Evolutionary conservation across 106 monocot genomes (phyloP), one percentile per base, ranked within the genome.

Genomic region (Triglochin maritima): DNA sequence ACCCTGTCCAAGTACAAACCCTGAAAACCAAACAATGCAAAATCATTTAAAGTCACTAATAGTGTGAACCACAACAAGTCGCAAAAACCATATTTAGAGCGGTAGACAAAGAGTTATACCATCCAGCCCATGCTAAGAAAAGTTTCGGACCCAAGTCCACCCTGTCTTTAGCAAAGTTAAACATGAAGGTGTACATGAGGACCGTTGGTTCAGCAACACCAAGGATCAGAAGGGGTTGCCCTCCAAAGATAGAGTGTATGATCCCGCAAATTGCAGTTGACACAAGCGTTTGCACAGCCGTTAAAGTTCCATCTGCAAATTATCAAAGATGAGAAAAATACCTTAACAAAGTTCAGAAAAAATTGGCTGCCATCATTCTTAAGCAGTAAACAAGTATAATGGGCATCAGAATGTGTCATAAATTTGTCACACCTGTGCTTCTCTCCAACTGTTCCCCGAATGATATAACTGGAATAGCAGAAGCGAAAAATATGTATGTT

Each of bases 1-100:
- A 75, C 9, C 82, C 68, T 61, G 86, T 80, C 86, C 86, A 86
- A 48, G 80, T 77, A 59, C 86, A 86, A 7, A 82, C 82, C 86
- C 86, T 86, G 76, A 5, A 60, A 75, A 56, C 67, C 45, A 57
- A 59, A 16, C 13, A 42, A 62, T 2, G 49, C 57, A 54, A n/a
- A 47, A 71, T 6, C 58, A 43, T n/a, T 43, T 7, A 61, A 48
- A 46, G 49, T 3, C 14, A 9, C 9, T 44, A 60, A 3, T 9
- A 50, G 60, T 29, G 4, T 4, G 3, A 16, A 49, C 4, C 50
- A 59, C 10, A 1, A 1, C 17, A 14, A 9, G 17, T 14, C 3
- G 59, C 52, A 52, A 11, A 8, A 52, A 11, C 52, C 52, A 52
- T 8, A 11, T 11, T 52, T 11, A 52, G 11, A 7, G 7, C 52